phyloP scores from a whole-genome alignment of 2,329 filamentous ascomycete species.

The Colletotrichum sp. region DNA sequence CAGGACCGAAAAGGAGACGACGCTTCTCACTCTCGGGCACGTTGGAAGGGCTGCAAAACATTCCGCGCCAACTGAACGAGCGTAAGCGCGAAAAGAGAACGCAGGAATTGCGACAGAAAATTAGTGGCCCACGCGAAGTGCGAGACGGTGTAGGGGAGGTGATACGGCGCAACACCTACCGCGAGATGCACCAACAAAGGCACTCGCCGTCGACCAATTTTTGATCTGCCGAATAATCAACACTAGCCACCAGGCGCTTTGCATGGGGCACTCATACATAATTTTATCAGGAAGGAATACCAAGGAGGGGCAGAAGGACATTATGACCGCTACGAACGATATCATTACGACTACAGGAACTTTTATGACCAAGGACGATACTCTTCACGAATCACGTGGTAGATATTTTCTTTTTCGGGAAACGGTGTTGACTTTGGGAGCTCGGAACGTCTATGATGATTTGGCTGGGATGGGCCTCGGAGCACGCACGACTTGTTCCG shows the following conservation, averaged over 20 bases:
- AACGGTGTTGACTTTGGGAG: background rate
- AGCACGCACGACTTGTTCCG: constrained; percentile 3
- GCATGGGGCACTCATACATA: background rate
- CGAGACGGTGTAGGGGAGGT: constrained; percentile 64
- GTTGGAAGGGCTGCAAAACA: constrained; percentile 56
- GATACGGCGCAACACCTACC: constrained; percentile 50
- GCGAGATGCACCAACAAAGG: constrained; percentile 28
- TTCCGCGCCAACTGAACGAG: constrained; percentile 63
- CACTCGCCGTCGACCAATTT: constrained; percentile 5
- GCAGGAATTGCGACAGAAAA: constrained; percentile 63
- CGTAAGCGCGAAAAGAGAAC: constrained; percentile 63
- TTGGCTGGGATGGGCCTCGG: background rate
- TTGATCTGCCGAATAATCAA: constrained; percentile 4
- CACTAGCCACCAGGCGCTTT: background rate
- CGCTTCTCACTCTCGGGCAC: constrained; percentile 50
- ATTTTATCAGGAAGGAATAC: background rate
- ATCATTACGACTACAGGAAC: constrained; percentile 17
- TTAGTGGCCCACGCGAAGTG: constrained; percentile 63
- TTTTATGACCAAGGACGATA: constrained; percentile 7
- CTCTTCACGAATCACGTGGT: background rate
- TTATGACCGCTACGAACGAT: constrained; percentile 12
- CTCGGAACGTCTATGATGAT: constrained; percentile 1
- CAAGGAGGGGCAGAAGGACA: background rate
- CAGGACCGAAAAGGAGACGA: constrained; percentile 25
- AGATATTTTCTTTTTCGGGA: background rate